These are phyloP conservation scores for Blastobotrys arbuscula DNA, from an alignment of 1,139 yeast species.

Conservation along the genomic window DNA sequence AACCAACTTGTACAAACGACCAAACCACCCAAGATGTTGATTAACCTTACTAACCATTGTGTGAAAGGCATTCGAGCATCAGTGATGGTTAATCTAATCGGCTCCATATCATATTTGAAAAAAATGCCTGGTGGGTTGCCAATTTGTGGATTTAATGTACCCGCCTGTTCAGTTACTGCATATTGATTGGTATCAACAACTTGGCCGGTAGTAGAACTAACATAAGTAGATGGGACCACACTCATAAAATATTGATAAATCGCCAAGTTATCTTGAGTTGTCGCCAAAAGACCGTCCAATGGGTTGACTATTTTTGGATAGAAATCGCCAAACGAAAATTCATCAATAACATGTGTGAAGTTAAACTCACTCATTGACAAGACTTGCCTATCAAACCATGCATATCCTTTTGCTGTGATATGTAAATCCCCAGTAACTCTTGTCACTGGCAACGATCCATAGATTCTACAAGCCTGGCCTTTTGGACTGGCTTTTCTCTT, in stretches of 20 bases:
- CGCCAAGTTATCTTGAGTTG: constrained; percentile 31
- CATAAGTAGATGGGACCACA: constrained; percentile 79
- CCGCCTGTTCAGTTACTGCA: constrained; percentile 57
- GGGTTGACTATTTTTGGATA: constrained; percentile 85
- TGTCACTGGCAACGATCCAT: constrained; percentile 81
- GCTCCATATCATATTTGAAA: constrained; percentile 83
- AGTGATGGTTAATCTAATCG: constrained; percentile 61
- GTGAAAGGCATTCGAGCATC: constrained; percentile 73
- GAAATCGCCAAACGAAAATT: constrained; percentile 86
- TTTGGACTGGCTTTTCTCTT: constrained; percentile 36
- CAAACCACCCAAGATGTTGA: constrained; percentile 75
- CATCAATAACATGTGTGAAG: constrained; percentile 79
- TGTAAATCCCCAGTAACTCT: constrained; percentile 82
- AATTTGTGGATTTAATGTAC: constrained; percentile 29
- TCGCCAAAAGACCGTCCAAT: constrained; percentile 49
- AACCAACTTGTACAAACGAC: constrained; percentile 43
- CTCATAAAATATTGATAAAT: constrained; percentile 57
- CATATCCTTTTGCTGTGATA: constrained; percentile 71
- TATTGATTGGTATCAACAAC: constrained; percentile 79
- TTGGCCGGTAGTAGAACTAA: constrained; percentile 55
- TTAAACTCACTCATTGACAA: constrained; percentile 43
- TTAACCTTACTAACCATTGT: constrained; percentile 70
- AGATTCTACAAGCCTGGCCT: constrained; percentile 81
- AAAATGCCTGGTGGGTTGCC: constrained; percentile 62
- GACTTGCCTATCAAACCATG: constrained; percentile 40